A percentile compares a stretch with the other conserved stretches of the same genome.
These are phyloP conservation scores for Aureobasidium zeae DNA, from an alignment of 2,329 filamentous ascomycete genomes.

Conservation along the genomic window DNA sequence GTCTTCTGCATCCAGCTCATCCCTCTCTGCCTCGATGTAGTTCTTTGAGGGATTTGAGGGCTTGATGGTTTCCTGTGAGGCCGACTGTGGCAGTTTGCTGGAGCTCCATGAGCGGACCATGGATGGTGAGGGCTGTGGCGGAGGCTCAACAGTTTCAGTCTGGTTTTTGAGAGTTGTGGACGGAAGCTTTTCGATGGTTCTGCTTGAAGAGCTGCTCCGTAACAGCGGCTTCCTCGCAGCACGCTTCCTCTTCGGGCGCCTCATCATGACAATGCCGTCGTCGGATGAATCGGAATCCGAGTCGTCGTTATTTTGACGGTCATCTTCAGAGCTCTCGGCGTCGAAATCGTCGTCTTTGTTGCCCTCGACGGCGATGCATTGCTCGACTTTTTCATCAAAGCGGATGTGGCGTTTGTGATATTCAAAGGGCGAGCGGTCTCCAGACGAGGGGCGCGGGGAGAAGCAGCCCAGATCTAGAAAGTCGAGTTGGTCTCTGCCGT, in stretches of 20 bases:
- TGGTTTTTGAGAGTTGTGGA: constrained; percentile 81
- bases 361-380: constrained; percentile 86
- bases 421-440: constrained; percentile 52
- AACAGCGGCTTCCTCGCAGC: constrained; percentile 40
- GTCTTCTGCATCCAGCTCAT: constrained; percentile 40
- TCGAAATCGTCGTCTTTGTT: constrained; percentile 73
- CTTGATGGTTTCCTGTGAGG: constrained; percentile 73
- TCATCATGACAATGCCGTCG: constrained; percentile 76
- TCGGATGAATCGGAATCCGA: constrained; percentile 45
- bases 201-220: constrained; percentile 53
- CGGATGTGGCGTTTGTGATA: constrained; percentile 77
- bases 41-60: constrained; percentile 59
- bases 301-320: constrained; percentile 39
- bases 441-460: constrained; percentile 51
- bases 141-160: constrained; percentile 63
- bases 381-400: constrained; percentile 91
- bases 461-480: constrained; percentile 42
- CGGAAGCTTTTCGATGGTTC: constrained; percentile 79
- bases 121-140: constrained; percentile 27
- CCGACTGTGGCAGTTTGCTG: constrained; percentile 55
- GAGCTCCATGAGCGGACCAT: constrained; percentile 35
- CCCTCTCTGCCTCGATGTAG: constrained; percentile 47
- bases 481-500: constrained; percentile 55
- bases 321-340: constrained; percentile 40
- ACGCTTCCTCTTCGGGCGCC: constrained; percentile 45